Base-by-base conservation (phyloP, 768 basidiomycete species). In the Chlorophyllum brunneum region DNA sequence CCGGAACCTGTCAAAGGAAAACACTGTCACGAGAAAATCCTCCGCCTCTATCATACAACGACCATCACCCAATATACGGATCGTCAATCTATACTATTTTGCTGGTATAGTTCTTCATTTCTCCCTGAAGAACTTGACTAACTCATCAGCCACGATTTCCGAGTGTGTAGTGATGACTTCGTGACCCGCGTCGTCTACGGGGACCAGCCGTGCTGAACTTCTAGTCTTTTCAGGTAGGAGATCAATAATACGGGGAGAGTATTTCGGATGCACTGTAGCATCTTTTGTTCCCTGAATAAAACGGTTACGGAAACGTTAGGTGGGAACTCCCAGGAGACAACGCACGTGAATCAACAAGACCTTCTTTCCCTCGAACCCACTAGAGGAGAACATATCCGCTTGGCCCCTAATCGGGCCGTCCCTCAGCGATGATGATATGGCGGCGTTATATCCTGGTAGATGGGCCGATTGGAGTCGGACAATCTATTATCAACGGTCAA, bases 391-490 rank as follows among this genome's bases (percentile, higher is more conserved):
- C 3, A 81, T 70, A 1, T 75, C 63, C 1, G 65, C 66, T 49
- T 83, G 78, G 4, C 85, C 85, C 33, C 86, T 80, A 24, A 89
- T 70, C 11, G 88, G 87, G 1, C 87, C 87, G 33, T 85, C 79
- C 29, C 87, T 78, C 22, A 90, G 70, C 2, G 82, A 86, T 4
- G 86, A 88, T 0, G 87, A 87, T n/a, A 90, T 68, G 0, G 88
- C 88, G 18, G 80, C 76, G 57, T 90, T 88, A 63, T 81, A 90
- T 3, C 88, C 80, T 0, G 83, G 79, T 4, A 90, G 74, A 61
- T 88, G 83, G 1, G 88, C 88, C 0, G 85, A 85, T 67, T 90
- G 88, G 10, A 88, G 69, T n/a, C 86, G 78, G 0, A 89, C 82
- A 50, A 90, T 83, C 81, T 86, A 31, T 38, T 31, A 9, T 7